Conservation (phyloP, 352 stramenopile genomes). For the Globisporangium spinosum region DNA sequence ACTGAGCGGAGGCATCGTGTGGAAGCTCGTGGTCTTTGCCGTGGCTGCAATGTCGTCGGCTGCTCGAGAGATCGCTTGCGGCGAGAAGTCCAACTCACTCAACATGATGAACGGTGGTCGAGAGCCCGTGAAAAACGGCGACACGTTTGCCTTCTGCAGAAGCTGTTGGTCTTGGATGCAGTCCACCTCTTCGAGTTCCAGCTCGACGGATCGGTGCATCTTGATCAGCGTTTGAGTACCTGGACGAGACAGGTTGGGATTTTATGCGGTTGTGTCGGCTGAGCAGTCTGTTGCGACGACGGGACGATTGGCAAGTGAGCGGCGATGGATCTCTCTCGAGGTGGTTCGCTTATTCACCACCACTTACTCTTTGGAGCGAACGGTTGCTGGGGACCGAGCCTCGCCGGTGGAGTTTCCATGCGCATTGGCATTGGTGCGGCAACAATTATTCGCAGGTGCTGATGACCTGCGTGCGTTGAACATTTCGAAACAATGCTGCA, state of each 20-base stretch:
- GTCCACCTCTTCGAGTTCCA: slow-evolving; percentile 43
- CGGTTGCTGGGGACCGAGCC: background rate
- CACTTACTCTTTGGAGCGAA: slow-evolving; percentile 5
- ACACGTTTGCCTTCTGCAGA: slow-evolving; percentile 28
- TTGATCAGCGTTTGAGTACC: background rate
- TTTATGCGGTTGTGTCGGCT: background rate
- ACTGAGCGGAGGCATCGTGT: background rate
- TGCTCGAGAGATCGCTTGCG: slow-evolving; percentile 13
- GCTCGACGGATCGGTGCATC: slow-evolving; percentile 23
- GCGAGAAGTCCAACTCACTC: slow-evolving; percentile 37
- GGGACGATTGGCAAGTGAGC: slow-evolving; percentile 13
- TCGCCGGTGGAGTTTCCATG: slow-evolving; percentile 1
- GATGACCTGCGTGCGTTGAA: background rate
- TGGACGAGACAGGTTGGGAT: background rate
- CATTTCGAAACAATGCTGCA: background rate
- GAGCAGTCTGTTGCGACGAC: background rate
- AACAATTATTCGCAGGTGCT: background rate
- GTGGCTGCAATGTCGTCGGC: slow-evolving; percentile 1
- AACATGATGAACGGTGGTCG: slow-evolving; percentile 22
- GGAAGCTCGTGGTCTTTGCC: background rate
- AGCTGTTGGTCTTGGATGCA: slow-evolving; percentile 24
- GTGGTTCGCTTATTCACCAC: background rate
- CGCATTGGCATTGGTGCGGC: background rate
- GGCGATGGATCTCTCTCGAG: background rate
- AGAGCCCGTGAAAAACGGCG: slow-evolving; percentile 34